Evolutionary conservation across 2,329 filamentous ascomycete species (phyloP).

Genomic region (Purpureocillium takamizusanense): DNA sequence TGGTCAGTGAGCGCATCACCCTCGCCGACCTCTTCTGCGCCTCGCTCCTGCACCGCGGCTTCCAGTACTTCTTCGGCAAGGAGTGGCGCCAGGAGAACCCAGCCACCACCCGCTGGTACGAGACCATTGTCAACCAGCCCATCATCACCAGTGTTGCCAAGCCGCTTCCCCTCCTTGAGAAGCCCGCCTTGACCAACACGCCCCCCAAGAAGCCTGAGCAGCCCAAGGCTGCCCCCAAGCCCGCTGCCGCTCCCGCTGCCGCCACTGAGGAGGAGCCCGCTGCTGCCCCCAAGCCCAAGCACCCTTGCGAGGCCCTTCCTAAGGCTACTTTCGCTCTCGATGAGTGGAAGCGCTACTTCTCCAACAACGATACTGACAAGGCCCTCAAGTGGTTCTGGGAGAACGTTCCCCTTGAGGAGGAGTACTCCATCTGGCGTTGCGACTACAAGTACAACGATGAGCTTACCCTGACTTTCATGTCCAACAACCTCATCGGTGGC

Average conservation of each 20-base stretch:
- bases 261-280: conserved; percentile 31
- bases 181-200: conserved; percentile 62
- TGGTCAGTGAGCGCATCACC: conserved; percentile 94
- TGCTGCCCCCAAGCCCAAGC: conserved; percentile 82
- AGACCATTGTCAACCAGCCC: conserved; percentile 86
- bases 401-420: conserved; percentile 81
- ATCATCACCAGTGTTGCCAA: conserved; percentile 76
- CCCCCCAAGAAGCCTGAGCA: conserved; percentile 72
- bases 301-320: conserved; percentile 80
- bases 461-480: conserved; percentile 97
- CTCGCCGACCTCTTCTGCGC: conserved; percentile 87
- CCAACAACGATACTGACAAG: conserved; percentile 79
- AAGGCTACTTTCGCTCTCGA: conserved; percentile 77
- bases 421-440: conserved; percentile 91
- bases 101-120: conserved; percentile 86
- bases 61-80: conserved; percentile 92
- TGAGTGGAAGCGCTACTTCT: conserved; percentile 99
- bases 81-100: conserved; percentile 76
- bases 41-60: conserved; percentile 73
- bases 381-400: conserved; percentile 98
- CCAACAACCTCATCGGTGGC: conserved; percentile 94
- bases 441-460: conserved; percentile 99
- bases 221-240: conserved; percentile 62
- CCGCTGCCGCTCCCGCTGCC: conserved; percentile 17
- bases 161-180: conserved; percentile 71